phyloP scores from a whole-genome alignment of 495 filamentous ascomycete species.

The Podospora bellae-mahoneyi region DNA sequence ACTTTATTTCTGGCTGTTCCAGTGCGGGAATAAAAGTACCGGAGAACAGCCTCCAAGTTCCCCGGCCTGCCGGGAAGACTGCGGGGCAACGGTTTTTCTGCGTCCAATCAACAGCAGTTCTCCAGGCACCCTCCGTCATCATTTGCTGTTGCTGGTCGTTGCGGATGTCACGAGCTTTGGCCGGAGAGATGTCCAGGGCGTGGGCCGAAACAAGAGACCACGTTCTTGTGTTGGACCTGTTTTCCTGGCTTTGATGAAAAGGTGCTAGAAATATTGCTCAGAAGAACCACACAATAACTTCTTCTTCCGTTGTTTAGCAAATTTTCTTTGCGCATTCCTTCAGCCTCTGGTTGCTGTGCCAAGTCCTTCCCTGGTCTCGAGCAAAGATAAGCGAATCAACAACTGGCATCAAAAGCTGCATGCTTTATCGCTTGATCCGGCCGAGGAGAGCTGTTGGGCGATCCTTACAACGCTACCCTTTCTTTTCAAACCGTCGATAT shows the following conservation, averaged over 20 bases:
- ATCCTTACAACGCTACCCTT: background rate
- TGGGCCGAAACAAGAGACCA: background rate
- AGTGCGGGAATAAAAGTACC: background rate
- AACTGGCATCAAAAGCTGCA: background rate
- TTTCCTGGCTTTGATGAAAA: background rate
- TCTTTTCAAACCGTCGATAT: background rate
- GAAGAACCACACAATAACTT: no score
- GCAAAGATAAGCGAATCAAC: background rate
- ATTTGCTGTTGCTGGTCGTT: slow-evolving; percentile 1
- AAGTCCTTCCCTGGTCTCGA: background rate
- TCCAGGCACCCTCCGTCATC: slow-evolving; percentile 20
- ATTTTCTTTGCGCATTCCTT: background rate
- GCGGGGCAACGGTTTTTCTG: background rate
- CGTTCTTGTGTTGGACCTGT: background rate
- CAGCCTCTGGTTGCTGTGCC: background rate
- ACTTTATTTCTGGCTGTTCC: background rate
- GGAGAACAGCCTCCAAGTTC: background rate
- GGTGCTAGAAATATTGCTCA: no score
- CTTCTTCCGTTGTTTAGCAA: no score
- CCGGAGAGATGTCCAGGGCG: background rate
- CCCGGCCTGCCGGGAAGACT: slow-evolving; percentile 15
- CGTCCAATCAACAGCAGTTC: slow-evolving; percentile 18
- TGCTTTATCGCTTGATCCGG: background rate
- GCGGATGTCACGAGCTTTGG: background rate
- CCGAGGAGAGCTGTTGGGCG: background rate